Conservation (phyloP, 148 eudicot species). For the Vaccinium corymbosum region DNA sequence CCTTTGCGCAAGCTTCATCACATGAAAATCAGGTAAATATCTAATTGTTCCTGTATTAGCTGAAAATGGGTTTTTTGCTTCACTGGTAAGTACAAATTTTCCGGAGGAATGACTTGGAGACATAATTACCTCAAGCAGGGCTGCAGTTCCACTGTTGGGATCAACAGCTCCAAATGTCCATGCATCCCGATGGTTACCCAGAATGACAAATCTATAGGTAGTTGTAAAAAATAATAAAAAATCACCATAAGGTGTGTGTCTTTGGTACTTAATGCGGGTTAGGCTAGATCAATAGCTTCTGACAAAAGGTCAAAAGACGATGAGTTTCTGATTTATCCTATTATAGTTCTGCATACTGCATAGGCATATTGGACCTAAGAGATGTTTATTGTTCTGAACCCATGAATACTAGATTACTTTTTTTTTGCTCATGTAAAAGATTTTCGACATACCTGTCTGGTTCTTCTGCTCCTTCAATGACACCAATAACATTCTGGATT, state of each 20-base stretch:
- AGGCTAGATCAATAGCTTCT: neutral
- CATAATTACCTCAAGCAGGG: conserved; percentile 49
- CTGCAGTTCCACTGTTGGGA: conserved; percentile 71
- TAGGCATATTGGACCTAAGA: neutral
- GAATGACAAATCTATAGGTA: conserved; percentile 43
- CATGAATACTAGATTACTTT: neutral
- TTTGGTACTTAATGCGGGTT: neutral
- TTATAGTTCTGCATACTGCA: neutral
- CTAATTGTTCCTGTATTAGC: neutral
- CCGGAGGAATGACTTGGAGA: conserved; percentile 6
- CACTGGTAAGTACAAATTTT: neutral
- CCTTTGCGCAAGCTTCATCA: conserved; percentile 45
- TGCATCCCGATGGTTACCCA: conserved; percentile 70
- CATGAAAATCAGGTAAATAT: conserved; percentile 9
- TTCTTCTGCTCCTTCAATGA: conserved; percentile 58
- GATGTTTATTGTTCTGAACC: neutral
- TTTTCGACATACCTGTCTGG: conserved; percentile 45
- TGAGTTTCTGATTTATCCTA: neutral
- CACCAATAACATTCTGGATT: conserved; percentile 59
- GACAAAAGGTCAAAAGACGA: neutral
- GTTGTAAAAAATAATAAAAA: neutral
- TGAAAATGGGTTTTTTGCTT: neutral
- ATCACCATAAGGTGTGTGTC: neutral
- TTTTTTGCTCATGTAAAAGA: neutral
- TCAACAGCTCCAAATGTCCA: conserved; percentile 79